Evolutionary conservation across 1,284 basidiomycete species (phyloP), one percentile per base, ranked within the genome.

Genomic region (Sparassis latifolia): DNA sequence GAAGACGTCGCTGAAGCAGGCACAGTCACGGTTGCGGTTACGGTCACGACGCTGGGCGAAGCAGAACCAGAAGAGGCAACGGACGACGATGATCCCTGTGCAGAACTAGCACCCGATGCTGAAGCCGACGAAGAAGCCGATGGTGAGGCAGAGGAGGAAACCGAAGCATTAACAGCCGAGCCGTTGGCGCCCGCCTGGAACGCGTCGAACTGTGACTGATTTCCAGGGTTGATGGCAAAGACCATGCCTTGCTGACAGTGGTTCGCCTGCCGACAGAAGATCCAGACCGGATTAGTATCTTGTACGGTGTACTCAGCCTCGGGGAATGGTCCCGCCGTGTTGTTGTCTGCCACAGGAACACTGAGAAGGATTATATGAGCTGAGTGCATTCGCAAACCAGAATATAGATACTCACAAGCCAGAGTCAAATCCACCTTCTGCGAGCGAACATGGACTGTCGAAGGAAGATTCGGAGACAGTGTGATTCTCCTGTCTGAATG

Each of bases 401-500:
- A 30, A 6, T 28, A 3, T 33, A 10, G 38, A 50, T 27, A 12
- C 74, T 63, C 55, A 82, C 81, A 81, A 83, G 54, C 74, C 77
- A 45, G 79, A 73, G 58, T 82, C 78, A 58, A 83, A 80, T 2
- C 80, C 81, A 43, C 62, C 67, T 0, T 62, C 51, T 6, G 66
- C 51, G 9, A 65, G 64, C 0, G 64, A 52, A 56, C 82, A 85
- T 2, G 83, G 83, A 7, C 61, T 65, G 2, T 66, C 66, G 29
- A 84, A 71, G 2, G 77, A 71, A 2, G 80, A 82, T 54, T 83
- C 81, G 0, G 81, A 82, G 28, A 72, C 76, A 5, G 81, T 83
- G 58, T 85, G 82, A 62, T 84, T 84, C 62, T 81, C 77, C 62
- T 79, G 77, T 59, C 70, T 61, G 69, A 83, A 82, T 12, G 63